Base-by-base conservation (phyloP, 2,329 filamentous ascomycete genomes). In the Ophiocordyceps camponoti-leonardi region DNA sequence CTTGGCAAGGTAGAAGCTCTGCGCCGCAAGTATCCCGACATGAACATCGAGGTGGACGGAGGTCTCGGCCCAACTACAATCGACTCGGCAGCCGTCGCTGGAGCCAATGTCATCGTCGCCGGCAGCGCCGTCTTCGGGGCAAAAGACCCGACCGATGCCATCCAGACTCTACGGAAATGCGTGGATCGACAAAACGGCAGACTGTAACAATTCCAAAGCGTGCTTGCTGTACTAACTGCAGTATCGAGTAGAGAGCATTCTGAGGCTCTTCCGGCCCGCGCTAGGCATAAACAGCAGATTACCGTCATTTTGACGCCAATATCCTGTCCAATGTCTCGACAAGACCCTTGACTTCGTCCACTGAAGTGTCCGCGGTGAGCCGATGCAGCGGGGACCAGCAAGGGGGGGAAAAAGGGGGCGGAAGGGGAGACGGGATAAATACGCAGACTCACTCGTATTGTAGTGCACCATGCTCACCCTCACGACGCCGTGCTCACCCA, bases 31-130 rank as follows among this genome's bases (percentile, higher is more conserved):
- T 98, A 96, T 61, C 90, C 92, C 2, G 75, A 94, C 6, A 68
- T 98, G 50, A 92, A 95, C 67, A 98, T 98, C 56, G 92, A 98
- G 66, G 90, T 98, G 39, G 92, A 98, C 61, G 92, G 92, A 45
- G 92, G 92, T 3, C 65, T 98, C 41, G 87, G 86, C 1, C 79
- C 86, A 45, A 77, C 79, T 52, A 98, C 92, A 0, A 92, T 98
- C 54, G 88, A 92, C 56, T 83, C 90, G 59, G 92, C 92, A 8
- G 92, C 92, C 1, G 86, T 94, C 49, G 92, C 92, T 0, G 92
- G 92, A 31, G 92, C 92, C 46, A 98, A 98, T 57, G 92, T 98
- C 47, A 98, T 98, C 58, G 92, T 98, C 44, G 90, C 92, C 12
- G 92, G 92, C 28, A 94, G 86, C 56, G 92, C 92, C 39, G 87